These are phyloP conservation scores for Apiospora arundinis DNA, from an alignment of 2,329 filamentous ascomycete species.

Conservation along the genomic window DNA sequence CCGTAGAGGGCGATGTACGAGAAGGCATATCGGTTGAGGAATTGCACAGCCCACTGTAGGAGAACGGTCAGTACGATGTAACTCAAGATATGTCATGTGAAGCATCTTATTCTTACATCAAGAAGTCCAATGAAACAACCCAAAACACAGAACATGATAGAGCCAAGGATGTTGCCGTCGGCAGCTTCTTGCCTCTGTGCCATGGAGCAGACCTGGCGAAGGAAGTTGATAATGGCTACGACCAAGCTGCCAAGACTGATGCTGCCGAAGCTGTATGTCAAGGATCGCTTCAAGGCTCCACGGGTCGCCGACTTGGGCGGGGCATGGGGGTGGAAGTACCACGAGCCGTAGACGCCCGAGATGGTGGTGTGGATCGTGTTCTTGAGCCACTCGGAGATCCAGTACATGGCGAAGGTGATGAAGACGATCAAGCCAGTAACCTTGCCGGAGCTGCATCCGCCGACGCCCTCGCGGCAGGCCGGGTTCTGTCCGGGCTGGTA, in stretches of 20 bases:
- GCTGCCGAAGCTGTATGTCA: conserved; percentile 92
- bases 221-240: conserved; percentile 84
- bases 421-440: conserved; percentile 88
- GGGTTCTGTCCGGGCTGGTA: conserved; percentile 72
- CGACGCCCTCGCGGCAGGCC: conserved; percentile 57
- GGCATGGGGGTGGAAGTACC: conserved; percentile 81
- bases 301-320: conserved; percentile 78
- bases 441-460: conserved; percentile 74
- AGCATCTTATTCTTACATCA: conserved; percentile 33
- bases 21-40: conserved; percentile 92
- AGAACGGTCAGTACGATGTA: background rate
- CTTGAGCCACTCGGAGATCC: conserved; percentile 93
- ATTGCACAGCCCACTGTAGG: conserved; percentile 80
- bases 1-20: conserved; percentile 93
- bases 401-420: conserved; percentile 90
- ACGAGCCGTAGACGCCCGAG: conserved; percentile 87
- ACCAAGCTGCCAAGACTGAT: conserved; percentile 86
- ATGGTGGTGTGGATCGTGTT: conserved; percentile 90
- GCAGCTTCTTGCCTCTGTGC: conserved; percentile 69
- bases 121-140: conserved; percentile 78
- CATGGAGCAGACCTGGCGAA: conserved; percentile 83
- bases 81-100: background rate
- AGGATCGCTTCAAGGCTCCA: conserved; percentile 79
- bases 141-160: conserved; percentile 72
- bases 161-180: conserved; percentile 72